These are phyloP conservation scores for Waltergamsia citrina DNA, from an alignment of 2,329 filamentous ascomycete species.

Conservation along the genomic window DNA sequence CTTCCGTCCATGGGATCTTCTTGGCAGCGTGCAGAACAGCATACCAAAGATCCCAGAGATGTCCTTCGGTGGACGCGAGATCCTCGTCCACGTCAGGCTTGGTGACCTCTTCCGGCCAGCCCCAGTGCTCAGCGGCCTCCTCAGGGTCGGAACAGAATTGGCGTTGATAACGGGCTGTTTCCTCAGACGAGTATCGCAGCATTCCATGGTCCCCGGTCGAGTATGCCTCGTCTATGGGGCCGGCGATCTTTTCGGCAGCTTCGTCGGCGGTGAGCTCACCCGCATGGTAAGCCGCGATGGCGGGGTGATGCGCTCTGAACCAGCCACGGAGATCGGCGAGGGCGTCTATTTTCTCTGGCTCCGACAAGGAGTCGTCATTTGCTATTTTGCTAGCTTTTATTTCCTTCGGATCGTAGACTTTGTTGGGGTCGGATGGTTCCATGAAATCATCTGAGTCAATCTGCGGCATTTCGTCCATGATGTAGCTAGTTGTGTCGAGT, in stretches of 20 bases:
- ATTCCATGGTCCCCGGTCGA: conserved; percentile 1
- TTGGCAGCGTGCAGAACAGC: conserved; percentile 1
- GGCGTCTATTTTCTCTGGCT: conserved; percentile 3
- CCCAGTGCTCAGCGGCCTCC: conserved; percentile 1
- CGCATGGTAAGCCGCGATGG: conserved; percentile 2
- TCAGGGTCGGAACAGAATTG: background rate
- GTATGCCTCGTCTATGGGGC: conserved; percentile 3
- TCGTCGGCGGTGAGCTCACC: background rate
- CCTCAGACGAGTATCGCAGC: background rate
- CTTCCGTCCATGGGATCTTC: conserved; percentile 1
- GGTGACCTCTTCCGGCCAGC: conserved; percentile 2
- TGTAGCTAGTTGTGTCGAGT: too few species aligned
- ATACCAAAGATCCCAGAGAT: conserved; percentile 3
- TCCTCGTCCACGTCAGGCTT: background rate
- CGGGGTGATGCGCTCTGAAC: conserved; percentile 1
- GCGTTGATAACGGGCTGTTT: conserved; percentile 1
- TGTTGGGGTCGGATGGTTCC: background rate
- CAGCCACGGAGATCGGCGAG: conserved; percentile 1
- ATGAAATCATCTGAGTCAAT: background rate
- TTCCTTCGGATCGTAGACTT: background rate
- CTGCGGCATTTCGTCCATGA: background rate
- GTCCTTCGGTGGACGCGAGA: background rate
- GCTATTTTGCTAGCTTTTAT: background rate
- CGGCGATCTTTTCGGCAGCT: background rate
- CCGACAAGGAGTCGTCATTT: background rate